Conservation (phyloP, 352 stramenopile species). For the Globisporangium viniferum region DNA sequence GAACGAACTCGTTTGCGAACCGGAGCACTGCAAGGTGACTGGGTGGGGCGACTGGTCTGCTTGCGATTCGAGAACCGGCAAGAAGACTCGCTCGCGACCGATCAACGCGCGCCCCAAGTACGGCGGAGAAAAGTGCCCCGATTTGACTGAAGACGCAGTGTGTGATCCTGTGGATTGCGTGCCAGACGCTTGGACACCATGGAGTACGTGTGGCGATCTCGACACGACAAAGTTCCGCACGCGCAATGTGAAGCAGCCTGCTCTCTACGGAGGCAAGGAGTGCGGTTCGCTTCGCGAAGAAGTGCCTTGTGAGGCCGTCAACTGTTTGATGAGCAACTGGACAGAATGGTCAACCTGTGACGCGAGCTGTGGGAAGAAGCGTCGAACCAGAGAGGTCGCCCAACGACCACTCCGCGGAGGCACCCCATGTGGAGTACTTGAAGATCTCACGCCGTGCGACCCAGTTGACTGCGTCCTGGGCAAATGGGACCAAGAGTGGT, state of each 20-base stretch:
- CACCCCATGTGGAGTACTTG: slow-evolving; percentile 27
- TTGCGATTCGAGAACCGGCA: slow-evolving; percentile 30
- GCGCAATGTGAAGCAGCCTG: slow-evolving; percentile 22
- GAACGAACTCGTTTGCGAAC: slow-evolving; percentile 51
- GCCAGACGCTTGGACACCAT: slow-evolving; percentile 29
- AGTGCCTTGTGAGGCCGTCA: slow-evolving; percentile 43
- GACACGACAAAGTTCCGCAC: slow-evolving; percentile 30
- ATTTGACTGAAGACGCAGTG: slow-evolving; percentile 20
- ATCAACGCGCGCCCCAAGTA: slow-evolving; percentile 32
- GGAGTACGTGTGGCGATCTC: slow-evolving; percentile 28
- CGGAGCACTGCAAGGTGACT: slow-evolving; percentile 46
- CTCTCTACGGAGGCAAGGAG: slow-evolving; percentile 36
- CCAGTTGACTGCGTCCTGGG: slow-evolving; percentile 39
- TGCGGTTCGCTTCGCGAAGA: slow-evolving; percentile 28
- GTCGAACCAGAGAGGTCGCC: slow-evolving; percentile 26
- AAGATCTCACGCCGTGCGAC: slow-evolving; percentile 38
- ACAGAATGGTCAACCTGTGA: slow-evolving; percentile 39
- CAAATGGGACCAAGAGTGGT: slow-evolving; percentile 33
- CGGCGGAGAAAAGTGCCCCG: slow-evolving; percentile 29
- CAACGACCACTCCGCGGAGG: slow-evolving; percentile 34
- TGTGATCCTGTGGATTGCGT: slow-evolving; percentile 55
- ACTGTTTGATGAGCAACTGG: slow-evolving; percentile 48
- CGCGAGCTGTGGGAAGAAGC: slow-evolving; percentile 36
- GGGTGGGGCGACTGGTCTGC: slow-evolving; percentile 26
- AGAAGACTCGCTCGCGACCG: slow-evolving; percentile 32